Evolutionary conservation across 768 basidiomycete species (phyloP).

Genomic region (Cantharellus anzutake): DNA sequence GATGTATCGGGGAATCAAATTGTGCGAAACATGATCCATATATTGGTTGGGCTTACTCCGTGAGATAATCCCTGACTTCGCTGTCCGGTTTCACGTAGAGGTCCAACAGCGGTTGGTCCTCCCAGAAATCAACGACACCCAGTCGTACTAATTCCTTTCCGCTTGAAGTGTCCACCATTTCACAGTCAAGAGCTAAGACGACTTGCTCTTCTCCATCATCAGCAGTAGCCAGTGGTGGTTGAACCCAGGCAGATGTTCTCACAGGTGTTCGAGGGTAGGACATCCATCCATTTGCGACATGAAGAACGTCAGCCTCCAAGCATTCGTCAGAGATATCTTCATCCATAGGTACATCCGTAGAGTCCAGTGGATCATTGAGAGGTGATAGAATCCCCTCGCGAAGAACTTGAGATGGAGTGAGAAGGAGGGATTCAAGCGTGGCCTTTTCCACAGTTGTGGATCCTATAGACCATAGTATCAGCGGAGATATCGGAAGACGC

Average conservation of each 20-base stretch:
- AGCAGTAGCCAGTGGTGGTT: conserved; percentile 38
- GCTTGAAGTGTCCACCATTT: conserved; percentile 45
- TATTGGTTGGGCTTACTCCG: conserved; percentile 31
- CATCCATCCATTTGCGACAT: conserved; percentile 20
- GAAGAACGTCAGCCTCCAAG: conserved; percentile 30
- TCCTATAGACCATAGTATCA: no score
- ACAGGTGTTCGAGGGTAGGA: conserved; percentile 10
- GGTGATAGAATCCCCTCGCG: conserved; percentile 51
- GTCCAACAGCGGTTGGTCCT: conserved; percentile 64
- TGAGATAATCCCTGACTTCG: conserved; percentile 82
- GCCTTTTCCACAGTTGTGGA: neutral
- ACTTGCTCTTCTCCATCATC: conserved; percentile 12
- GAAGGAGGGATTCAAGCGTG: conserved; percentile 3
- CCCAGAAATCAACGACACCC: conserved; percentile 60
- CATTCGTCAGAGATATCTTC: conserved; percentile 15
- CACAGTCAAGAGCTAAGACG: conserved; percentile 84
- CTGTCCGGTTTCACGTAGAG: conserved; percentile 75
- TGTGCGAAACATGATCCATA: neutral
- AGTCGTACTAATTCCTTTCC: conserved; percentile 80
- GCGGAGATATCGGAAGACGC: no score
- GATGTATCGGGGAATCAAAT: neutral
- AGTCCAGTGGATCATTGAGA: conserved; percentile 46
- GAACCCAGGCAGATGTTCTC: conserved; percentile 46
- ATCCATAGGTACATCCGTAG: conserved; percentile 74
- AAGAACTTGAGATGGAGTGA: conserved; percentile 33